Base-by-base conservation (phyloP, 2,329 filamentous ascomycete genomes). In the Fusarium nygamai region DNA sequence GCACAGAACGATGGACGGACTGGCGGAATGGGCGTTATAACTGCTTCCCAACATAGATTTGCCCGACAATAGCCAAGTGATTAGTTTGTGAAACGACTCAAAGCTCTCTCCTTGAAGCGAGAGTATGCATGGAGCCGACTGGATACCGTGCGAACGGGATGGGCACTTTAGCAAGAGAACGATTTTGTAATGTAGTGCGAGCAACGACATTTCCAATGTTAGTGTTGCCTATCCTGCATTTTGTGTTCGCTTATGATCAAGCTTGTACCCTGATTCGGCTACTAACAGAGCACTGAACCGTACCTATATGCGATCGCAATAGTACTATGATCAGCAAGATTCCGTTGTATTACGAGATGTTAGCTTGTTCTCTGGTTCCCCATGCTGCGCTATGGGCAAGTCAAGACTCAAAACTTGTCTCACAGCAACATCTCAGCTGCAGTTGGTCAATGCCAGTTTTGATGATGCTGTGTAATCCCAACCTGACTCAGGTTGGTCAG, bases 101-200 rank as follows among this genome's bases (percentile, higher is more conserved):
- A 41, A 44, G 63, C 34, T 56, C 36, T 43, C 50, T 58, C 36
- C 59, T 57, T 19, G 41, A 67, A 51, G 56, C 58, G 44, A 59
- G 44, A 44, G 34, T 34, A 69, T 75, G 72, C 61, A 67, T 57
- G 46, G 34, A 64, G 47, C 64, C 65, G 69, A 73, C 69, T 63
- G 68, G 71, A 65, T 69, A 64, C 67, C 71, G 63, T 74, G 72
- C 67, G 56, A 74, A 61, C 58, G 59, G 71, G 41, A 74, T 51
- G 51, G 24, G n/a, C 50, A 39, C 44, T 64, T 56, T 39, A 36
- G 33, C 41, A 51, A 61, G 46, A 57, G 34, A 33, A 51, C 36
- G n/a, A 12, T 31, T 59, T 50, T 29, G 59, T 38, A 31, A 59
- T 46, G 44, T 62, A 27, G 41, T 43, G 38, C 27, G 50, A 72